Base-by-base conservation (phyloP, 495 filamentous ascomycete genomes). In the Pseudevernia furfuracea region DNA sequence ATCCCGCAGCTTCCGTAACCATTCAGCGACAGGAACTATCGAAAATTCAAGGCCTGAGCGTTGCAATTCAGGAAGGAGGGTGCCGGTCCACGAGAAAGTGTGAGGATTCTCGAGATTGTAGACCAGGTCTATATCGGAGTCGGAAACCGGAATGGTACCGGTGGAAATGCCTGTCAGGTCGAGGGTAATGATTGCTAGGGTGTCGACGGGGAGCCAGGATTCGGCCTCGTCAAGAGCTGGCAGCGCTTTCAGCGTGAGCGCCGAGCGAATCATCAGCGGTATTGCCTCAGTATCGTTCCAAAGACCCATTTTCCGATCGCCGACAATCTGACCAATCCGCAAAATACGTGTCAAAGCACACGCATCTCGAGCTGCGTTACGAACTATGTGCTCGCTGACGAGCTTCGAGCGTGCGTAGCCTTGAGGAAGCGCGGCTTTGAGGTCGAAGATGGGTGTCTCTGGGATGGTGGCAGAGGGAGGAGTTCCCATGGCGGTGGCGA, bases 231-330 rank as follows among this genome's bases (percentile, higher is more conserved):
- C 61, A 2, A 87, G 70, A 1, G 68, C 73, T 2, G 85, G 85
- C 8, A 86, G 69, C 1, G 74, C 76, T 8, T 74, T 72, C 8
- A 84, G 66, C 0, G 81, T 80, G 59, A 79, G 58, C 0, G 81
- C 81, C 28, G 78, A 82, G 28, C 79, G 76, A 9, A 88, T 74
- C 58, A 88, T 81, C 23, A 84, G 67, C 30, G 85, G 82, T 0
- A 85, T 71, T 0, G 80, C 81, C 63, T 88, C 85, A 4, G 72
- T 78, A 55, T 81, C 79, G 68, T 86, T 87, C 85, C 85, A 87
- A 0, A 82, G 62, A 1, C 83, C 84, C 60, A 72, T 70, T n/a
- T 65, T 61, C 21, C 71, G 74, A 58, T 84, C 84, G 3, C 82
- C 85, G 4, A 75, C 70, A 21, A 87, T 79, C 67, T 88, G 85